Conservation (phyloP, 352 stramenopile species). For the Pythium biforme region DNA sequence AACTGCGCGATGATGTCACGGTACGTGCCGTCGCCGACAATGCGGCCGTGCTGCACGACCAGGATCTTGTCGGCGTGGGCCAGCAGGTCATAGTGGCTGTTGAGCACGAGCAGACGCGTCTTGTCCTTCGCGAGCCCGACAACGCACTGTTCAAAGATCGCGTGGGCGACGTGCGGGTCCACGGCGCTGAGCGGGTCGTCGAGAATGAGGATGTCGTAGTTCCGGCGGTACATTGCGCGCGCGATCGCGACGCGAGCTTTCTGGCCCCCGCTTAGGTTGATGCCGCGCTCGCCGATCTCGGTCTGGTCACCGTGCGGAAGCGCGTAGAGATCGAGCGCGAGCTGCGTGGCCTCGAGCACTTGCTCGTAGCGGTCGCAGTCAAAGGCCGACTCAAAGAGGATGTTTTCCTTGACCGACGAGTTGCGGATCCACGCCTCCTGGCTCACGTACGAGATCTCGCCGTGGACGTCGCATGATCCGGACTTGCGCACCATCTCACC, state of each 20-base stretch:
- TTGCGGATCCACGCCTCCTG: slow-evolving; percentile 47
- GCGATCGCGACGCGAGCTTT: slow-evolving; percentile 39
- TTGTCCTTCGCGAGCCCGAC: slow-evolving; percentile 28
- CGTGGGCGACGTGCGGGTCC: slow-evolving; percentile 41
- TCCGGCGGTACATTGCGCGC: slow-evolving; percentile 30
- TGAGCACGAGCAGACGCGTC: slow-evolving; percentile 85
- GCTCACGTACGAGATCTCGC: slow-evolving; percentile 34
- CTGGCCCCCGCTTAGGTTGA: slow-evolving; percentile 41
- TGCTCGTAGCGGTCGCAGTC: slow-evolving; percentile 27
- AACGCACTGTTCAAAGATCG: slow-evolving; percentile 43
- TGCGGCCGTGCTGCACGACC: slow-evolving; percentile 28
- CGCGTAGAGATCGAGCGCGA: slow-evolving; percentile 66
- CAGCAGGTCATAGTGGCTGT: slow-evolving; percentile 36
- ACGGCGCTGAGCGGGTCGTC: slow-evolving; percentile 46
- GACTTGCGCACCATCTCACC: slow-evolving; percentile 38
- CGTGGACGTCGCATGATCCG: slow-evolving; percentile 26
- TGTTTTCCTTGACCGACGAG: slow-evolving; percentile 36
- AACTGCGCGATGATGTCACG: slow-evolving; percentile 27
- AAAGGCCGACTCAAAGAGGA: slow-evolving; percentile 35
- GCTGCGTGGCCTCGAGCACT: slow-evolving; percentile 55
- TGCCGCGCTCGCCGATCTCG: slow-evolving; percentile 56
- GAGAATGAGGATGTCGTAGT: slow-evolving; percentile 42
- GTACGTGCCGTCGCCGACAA: slow-evolving; percentile 30
- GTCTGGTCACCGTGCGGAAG: slow-evolving; percentile 73
- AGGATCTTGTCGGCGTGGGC: slow-evolving; percentile 32